phyloP scores from a whole-genome alignment of 225 moss, liverwort and hornwort species.

The Polytrichum formosum region DNA sequence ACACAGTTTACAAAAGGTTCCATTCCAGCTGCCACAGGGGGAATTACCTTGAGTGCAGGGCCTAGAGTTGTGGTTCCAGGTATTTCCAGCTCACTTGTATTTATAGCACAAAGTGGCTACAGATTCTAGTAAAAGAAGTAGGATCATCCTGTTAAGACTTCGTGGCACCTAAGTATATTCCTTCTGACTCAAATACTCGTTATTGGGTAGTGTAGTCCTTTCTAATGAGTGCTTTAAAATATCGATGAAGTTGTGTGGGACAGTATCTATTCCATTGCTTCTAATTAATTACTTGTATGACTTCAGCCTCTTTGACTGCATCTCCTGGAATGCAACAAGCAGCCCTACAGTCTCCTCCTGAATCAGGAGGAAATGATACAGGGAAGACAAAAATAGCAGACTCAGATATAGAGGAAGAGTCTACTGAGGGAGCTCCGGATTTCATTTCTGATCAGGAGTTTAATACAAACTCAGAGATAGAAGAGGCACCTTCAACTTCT shows the following conservation, averaged over 20 bases:
- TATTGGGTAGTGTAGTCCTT: no score
- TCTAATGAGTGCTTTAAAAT: no score
- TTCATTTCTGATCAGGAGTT: constrained; percentile 47
- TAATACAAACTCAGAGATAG: constrained; percentile 44
- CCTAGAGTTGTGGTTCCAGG: constrained; percentile 31
- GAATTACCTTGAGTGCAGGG: constrained; percentile 44
- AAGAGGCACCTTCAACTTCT: constrained; percentile 33
- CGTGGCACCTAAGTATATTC: no score
- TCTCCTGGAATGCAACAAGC: constrained; percentile 44
- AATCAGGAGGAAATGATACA: constrained; percentile 15
- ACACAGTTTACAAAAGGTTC: constrained; percentile 34
- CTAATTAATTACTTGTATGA: no score
- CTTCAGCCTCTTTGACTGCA: constrained; percentile 33
- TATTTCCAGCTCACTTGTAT: not conserved
- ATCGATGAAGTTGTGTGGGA: no score
- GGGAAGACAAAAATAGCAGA: constrained; percentile 30
- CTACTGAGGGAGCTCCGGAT: constrained; percentile 10
- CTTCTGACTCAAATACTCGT: no score
- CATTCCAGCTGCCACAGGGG: constrained; percentile 22
- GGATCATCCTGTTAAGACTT: no score
- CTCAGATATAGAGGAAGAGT: constrained; percentile 29
- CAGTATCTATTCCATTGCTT: no score
- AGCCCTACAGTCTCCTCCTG: constrained; percentile 30
- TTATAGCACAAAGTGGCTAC: no score
- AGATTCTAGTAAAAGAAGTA: no score